phyloP scores from a whole-genome alignment of 2,329 filamentous ascomycete genomes.

The Exophiala aquamarina region DNA sequence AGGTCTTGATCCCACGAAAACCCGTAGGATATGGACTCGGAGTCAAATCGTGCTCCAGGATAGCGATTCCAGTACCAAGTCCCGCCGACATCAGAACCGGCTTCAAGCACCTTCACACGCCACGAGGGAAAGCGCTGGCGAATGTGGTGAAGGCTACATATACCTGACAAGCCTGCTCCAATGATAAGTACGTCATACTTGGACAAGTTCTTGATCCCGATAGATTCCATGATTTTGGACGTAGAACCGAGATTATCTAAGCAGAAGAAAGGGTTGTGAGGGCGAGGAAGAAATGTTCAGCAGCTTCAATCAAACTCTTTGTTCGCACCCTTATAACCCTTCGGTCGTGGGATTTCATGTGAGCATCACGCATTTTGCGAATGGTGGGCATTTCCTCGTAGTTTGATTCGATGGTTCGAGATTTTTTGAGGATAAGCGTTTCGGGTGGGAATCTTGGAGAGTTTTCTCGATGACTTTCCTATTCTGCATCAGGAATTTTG shows the following conservation, averaged over 20 bases:
- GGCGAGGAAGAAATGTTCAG: too few relatives aligned
- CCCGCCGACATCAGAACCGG: conserved; percentile 33
- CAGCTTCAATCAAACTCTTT: background rate
- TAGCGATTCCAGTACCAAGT: conserved; percentile 58
- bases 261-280: too few relatives aligned
- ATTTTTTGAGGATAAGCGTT: background rate
- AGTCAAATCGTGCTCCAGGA: conserved; percentile 56
- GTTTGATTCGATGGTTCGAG: too few relatives aligned
- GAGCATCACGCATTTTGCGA: too few relatives aligned
- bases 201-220: background rate
- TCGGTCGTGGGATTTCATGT: background rate
- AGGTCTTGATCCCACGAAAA: conserved; percentile 48
- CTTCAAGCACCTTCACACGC: conserved; percentile 36
- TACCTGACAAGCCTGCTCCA: conserved; percentile 19
- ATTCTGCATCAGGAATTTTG: background rate
- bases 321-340: background rate
- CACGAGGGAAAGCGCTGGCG: conserved; percentile 29
- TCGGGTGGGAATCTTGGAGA: background rate
- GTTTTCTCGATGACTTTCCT: conserved; percentile 3
- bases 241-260: background rate
- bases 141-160: conserved; percentile 31
- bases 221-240: background rate
- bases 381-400: too few relatives aligned
- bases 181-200: conserved; percentile 20
- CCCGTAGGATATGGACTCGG: conserved; percentile 54